Evolutionary conservation across 805 yeast genomes (phyloP).

Genomic region (Sugiyamaella chiloensis): DNA sequence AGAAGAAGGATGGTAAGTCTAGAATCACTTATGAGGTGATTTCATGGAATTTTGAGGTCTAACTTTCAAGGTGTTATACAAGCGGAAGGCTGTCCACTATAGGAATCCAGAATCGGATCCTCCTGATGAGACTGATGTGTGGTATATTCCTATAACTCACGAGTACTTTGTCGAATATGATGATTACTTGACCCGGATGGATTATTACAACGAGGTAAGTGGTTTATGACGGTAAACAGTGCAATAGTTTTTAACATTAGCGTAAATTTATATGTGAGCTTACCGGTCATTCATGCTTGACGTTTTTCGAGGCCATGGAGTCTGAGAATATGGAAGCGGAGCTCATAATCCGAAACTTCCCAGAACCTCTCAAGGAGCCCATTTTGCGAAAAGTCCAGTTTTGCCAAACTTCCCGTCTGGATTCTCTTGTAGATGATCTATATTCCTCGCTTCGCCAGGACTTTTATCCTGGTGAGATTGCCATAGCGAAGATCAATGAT

Average conservation of each 20-base stretch:
- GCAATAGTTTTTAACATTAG: constrained; percentile 9
- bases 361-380: constrained; percentile 89
- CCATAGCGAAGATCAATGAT: constrained; percentile 51
- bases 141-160: constrained; percentile 77
- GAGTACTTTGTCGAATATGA: constrained; percentile 85
- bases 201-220: constrained; percentile 35
- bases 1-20: no score
- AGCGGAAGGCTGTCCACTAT: constrained; percentile 32
- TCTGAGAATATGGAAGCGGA: constrained; percentile 36
- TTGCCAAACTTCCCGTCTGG: constrained; percentile 75
- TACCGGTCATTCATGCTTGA: constrained; percentile 87
- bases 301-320: constrained; percentile 83
- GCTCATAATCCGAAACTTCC: constrained; percentile 74
- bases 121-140: constrained; percentile 54
- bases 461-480: constrained; percentile 88
- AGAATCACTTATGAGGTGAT: no score
- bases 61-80: constrained; percentile 36
- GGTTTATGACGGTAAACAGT: not conserved
- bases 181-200: constrained; percentile 53
- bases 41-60: no score
- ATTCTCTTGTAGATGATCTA: constrained; percentile 82
- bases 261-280: constrained; percentile 92
- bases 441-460: constrained; percentile 73
- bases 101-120: constrained; percentile 21
- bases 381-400: constrained; percentile 83